Evolutionary conservation across 495 filamentous ascomycete species (phyloP), one percentile per base, ranked within the genome.

Genomic region (Podospora australis): DNA sequence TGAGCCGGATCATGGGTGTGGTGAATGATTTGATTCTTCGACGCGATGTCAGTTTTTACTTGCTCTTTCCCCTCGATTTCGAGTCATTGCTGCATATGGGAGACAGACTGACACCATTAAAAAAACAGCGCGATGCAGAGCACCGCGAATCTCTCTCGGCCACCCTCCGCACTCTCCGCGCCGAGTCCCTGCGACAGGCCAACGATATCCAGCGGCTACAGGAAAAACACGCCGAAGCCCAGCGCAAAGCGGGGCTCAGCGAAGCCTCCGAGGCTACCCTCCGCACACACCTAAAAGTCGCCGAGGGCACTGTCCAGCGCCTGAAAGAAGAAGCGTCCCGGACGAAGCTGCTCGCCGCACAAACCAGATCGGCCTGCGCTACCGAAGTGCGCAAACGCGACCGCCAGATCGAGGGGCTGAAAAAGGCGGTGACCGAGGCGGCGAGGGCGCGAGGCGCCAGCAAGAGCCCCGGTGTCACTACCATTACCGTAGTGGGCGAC

Each of bases 351-450:
- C 76, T 83, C 7, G 75, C 95, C 1, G 74, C 80, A 28, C 91
- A 97, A 61, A 87, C 94, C 10, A 78, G 90, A 34, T 78, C 83
- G 4, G 82, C 91, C 56, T 96, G 88, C 64, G 87, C 88, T 25
- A 96, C 89, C 58, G 92, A 98, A 57, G 78, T 97, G 10, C 82
- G 92, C 48, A 91, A 95, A 59, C 81, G 91, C 9, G 92, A 98
- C 57, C 72, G 88, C 35, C 86, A 95, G 68, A 81, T 97, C 44
- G 83, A 90, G 57, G 81, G 82, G 44, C 68, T 98, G 56, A 97
- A 96, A 70, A 83, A 83, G 48, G 88, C 95, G 29, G 69, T 75
- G 10, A 58, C 64, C n/a, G 77, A 74, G 14, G 74, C 77, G 14
- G 65, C 69, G 5, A 55, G 72, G 7, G 67, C 71, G 16, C 64